Evolutionary conservation across 768 basidiomycete species (phyloP), one percentile per base, ranked within the genome.

Genomic region (Strobilomyces echinocephalus): DNA sequence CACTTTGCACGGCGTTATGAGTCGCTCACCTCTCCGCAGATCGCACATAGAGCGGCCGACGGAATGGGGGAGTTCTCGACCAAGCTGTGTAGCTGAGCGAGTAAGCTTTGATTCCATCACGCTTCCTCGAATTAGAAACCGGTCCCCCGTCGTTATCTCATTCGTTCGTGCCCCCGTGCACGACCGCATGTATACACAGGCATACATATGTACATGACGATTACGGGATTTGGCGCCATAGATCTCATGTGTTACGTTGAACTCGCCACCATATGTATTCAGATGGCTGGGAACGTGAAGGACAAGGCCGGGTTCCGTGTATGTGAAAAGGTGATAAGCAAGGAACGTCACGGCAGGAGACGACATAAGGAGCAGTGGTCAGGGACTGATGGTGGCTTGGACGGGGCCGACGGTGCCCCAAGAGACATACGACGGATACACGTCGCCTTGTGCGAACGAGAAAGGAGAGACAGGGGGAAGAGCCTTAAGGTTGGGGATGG

Each of bases 91-190:
- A 14, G 20, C 4, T 45, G 24, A 51, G 46, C 46, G 54, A 61
- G 59, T 52, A 56, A 64, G 64, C 64, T 49, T 60, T 63, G 59
- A 61, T 55, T 43, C 26, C 18, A 51, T 18, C 39, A 39, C 18
- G 36, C 9, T 24, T 24, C 24, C 59, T 63, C 6, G 51, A 63
- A 63, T 56, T 51, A 53, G 62, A 34, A 51, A 46, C 28, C n/a
- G n/a, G 31, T 50, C 46, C 35, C 50, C 48, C 52, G 50, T 50
- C 33, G 52, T 56, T n/a, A 41, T 36, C 33, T 31, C 38, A 41
- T 16, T 36, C 38, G 57, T n/a, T n/a, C n/a, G n/a, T n/a, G n/a
- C n/a, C n/a, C n/a, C n/a, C n/a, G n/a, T n/a, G n/a, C n/a, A n/a
- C n/a, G n/a, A n/a, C n/a, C n/a, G n/a, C n/a, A n/a, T n/a, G n/a